phyloP scores from a whole-genome alignment of 495 filamentous ascomycete species.

The Penicillium coprophilum region DNA sequence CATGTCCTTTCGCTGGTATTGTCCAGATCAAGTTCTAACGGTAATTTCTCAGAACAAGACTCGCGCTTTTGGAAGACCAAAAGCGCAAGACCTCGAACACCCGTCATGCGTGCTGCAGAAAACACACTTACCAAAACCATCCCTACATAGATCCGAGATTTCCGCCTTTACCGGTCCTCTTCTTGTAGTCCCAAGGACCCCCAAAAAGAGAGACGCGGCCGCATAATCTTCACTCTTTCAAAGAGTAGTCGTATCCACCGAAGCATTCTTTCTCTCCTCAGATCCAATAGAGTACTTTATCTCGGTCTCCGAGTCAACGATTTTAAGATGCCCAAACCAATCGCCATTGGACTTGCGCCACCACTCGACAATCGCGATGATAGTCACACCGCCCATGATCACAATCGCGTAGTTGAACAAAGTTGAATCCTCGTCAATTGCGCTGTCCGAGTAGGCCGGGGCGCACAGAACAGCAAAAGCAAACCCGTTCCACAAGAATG shows the following conservation, averaged over 20 bases:
- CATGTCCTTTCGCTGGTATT: slow-evolving; percentile 57
- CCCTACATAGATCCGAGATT: background rate
- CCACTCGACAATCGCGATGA: slow-evolving; percentile 34
- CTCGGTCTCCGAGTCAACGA: slow-evolving; percentile 19
- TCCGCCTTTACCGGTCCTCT: background rate
- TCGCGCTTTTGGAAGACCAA: slow-evolving; percentile 18
- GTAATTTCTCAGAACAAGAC: slow-evolving; percentile 49
- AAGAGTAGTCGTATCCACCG: background rate
- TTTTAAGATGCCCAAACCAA: slow-evolving; percentile 38
- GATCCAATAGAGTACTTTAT: slow-evolving; percentile 8
- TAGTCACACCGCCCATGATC: slow-evolving; percentile 39
- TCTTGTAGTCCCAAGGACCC: background rate
- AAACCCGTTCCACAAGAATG: slow-evolving; percentile 40
- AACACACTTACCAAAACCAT: slow-evolving; percentile 18
- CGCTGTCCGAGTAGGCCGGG: slow-evolving; percentile 31
- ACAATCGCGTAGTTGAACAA: slow-evolving; percentile 41
- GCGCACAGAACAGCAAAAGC: slow-evolving; percentile 37
- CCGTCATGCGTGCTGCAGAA: slow-evolving; percentile 35
- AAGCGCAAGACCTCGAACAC: slow-evolving; percentile 36
- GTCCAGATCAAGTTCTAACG: slow-evolving; percentile 56
- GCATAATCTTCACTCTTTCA: slow-evolving; percentile 4
- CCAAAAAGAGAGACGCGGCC: background rate
- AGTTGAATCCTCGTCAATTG: slow-evolving; percentile 28
- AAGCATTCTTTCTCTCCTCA: background rate
- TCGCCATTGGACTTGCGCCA: slow-evolving; percentile 35